Evolutionary conservation across 306 rosid species (phyloP), one percentile per base, ranked within the genome.

Genomic region (Vicia sativa): DNA sequence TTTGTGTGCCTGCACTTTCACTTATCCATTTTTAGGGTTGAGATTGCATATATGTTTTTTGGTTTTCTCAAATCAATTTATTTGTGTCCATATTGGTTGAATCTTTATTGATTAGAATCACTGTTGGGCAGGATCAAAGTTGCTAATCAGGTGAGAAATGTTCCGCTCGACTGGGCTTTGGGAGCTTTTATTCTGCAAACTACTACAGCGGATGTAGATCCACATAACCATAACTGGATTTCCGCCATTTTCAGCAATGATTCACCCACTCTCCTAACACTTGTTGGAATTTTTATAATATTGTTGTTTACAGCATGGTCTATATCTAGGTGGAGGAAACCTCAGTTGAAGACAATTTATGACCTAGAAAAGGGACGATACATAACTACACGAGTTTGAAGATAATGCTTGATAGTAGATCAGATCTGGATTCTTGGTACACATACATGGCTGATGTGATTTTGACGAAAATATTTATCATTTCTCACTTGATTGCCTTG

Each of bases 81-180:
- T 66, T 23, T 74, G 71, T 57, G 58, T 62, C 55, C 29, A 43
- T n/a, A 37, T 48, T 53, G 43, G 41, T 55, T 68, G 79, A 42
- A 61, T 72, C 71, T 50, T 65, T 72, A 74, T 69, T 37, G 57
- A 67, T 67, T 73, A 48, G 29, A 39, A 59, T 73, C 48, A 23
- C 56, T 79, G 60, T 73, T 82, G 65, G 53, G 50, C 91, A 92
- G 96, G 83, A 75, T 92, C 67, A 73, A 56, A 64, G 82, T 81
- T 68, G 92, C 93, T 38, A 89, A 78, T 83, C 89, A 89, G 81
- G 91, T 89, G 55, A 88, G 86, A 66, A 82, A 71, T 54, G 78
- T 83, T 65, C 93, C 98, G 0, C 96, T 92, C n/a, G 98, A 92
- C 74, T 92, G 98, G 98, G 96, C 96, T 39, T 65, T 92, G 81